Percentiles rank a stretch among this genome's conserved stretches.
Conservation (phyloP, 345 rosid species). For the Heritiera fomes region DNA sequence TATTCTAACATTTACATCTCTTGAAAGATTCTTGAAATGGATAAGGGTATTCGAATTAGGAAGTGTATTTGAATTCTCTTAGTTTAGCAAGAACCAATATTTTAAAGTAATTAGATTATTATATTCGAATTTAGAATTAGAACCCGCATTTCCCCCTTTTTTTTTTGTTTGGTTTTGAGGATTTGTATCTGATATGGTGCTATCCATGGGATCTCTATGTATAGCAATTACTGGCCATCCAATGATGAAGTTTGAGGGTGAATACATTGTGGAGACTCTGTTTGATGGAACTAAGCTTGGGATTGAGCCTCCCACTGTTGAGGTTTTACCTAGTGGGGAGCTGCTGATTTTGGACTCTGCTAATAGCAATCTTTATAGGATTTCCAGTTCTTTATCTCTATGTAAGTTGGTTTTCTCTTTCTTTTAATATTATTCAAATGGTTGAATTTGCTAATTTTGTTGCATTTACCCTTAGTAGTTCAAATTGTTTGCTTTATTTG, state of each 20-base stretch:
- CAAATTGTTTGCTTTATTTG: not conserved
- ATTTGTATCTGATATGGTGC: conserved; percentile 14
- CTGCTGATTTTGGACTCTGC: conserved; percentile 85
- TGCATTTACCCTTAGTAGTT: not conserved
- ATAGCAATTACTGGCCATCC: conserved; percentile 81
- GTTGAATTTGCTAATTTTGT: conserved; percentile 4
- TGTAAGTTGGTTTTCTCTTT: conserved; percentile 53
- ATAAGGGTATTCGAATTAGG: too few species aligned
- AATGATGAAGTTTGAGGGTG: conserved; percentile 91
- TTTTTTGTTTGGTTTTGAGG: conserved; percentile 10
- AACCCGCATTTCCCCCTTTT: not conserved
- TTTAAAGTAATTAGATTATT: too few species aligned
- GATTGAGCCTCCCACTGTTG: conserved; percentile 80
- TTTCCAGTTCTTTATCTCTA: conserved; percentile 79
- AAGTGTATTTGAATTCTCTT: too few species aligned
- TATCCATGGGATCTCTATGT: conserved; percentile 20
- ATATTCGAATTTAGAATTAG: not conserved
- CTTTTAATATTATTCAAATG: conserved; percentile 1
- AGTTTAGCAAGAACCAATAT: too few species aligned
- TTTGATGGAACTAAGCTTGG: conserved; percentile 99
- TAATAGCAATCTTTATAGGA: conserved; percentile 89
- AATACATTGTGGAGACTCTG: conserved; percentile 93
- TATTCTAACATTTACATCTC: too few species aligned
- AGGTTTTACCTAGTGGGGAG: conserved; percentile 83
- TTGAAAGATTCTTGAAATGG: too few species aligned